Percentiles rank a stretch among this genome's conserved stretches.
These are phyloP conservation scores for Trichoderma sp. DNA, from an alignment of 2,329 filamentous ascomycete species.

Conservation along the genomic window DNA sequence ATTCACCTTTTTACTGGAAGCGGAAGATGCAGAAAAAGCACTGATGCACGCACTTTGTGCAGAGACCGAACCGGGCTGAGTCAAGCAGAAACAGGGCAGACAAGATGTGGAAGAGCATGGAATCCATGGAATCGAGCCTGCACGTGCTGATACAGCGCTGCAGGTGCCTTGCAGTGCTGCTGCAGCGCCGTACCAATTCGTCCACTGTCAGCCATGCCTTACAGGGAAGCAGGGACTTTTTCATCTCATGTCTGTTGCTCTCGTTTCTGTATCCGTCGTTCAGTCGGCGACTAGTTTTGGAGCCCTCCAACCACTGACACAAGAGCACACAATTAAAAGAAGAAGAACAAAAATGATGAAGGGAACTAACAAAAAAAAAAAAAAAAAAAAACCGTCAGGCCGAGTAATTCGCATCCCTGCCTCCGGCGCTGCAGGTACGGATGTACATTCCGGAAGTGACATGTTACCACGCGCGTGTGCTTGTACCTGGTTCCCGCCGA, in stretches of 20 bases:
- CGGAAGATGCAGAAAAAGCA: conserved; percentile 2
- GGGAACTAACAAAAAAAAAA: neutral
- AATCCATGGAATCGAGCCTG: neutral
- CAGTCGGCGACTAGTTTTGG: conserved; percentile 1
- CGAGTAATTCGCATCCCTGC: conserved; percentile 17
- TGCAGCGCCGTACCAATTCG: neutral
- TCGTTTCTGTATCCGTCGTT: neutral
- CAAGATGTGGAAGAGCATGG: neutral
- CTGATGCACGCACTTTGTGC: neutral
- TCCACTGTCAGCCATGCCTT: neutral
- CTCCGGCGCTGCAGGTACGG: conserved; percentile 23
- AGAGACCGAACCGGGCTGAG: neutral
- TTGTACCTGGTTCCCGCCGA: neutral
- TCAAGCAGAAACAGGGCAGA: neutral
- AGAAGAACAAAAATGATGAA: neutral
- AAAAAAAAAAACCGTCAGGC: neutral
- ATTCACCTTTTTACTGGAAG: conserved; percentile 6
- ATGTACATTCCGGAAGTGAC: conserved; percentile 21
- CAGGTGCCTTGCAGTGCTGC: neutral
- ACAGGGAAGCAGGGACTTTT: neutral
- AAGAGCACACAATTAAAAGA: neutral
- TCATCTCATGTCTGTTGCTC: neutral
- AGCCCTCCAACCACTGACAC: neutral
- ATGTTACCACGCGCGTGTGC: conserved; percentile 7
- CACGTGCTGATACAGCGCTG: neutral